A percentile compares a stretch with the other conserved stretches of the same genome.
Evolutionary conservation across 495 filamentous ascomycete genomes (phyloP).

Genomic region (Coniosporium apollinis): DNA sequence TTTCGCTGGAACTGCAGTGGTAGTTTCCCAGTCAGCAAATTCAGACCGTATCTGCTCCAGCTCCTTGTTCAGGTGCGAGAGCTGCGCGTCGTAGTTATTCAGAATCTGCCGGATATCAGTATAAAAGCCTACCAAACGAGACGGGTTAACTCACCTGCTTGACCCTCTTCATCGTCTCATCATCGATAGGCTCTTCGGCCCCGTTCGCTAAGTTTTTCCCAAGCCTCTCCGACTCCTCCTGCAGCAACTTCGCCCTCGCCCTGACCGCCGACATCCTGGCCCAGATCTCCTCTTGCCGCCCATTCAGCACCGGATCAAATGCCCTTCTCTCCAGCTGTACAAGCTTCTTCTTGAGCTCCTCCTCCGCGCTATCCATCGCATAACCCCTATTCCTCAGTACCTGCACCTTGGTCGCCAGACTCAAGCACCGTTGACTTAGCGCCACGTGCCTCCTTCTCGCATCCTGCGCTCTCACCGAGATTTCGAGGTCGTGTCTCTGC

Average conservation of each 20-base stretch:
- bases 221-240: slow-evolving; percentile 57
- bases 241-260: slow-evolving; percentile 61
- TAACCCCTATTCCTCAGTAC: slow-evolving; percentile 83
- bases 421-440: slow-evolving; percentile 63
- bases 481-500: slow-evolving; percentile 64
- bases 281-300: slow-evolving; percentile 89
- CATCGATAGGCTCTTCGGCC: slow-evolving; percentile 42
- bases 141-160: slow-evolving; percentile 51
- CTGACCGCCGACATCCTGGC: slow-evolving; percentile 75
- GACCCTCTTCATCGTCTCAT: slow-evolving; percentile 60
- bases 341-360: slow-evolving; percentile 76
- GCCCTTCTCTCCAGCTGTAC: slow-evolving; percentile 52
- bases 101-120: slow-evolving; percentile 47
- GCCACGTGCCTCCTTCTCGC: slow-evolving; percentile 65
- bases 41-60: slow-evolving; percentile 62
- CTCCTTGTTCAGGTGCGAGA: slow-evolving; percentile 70
- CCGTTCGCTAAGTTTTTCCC: slow-evolving; percentile 29
- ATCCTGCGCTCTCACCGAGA: slow-evolving; percentile 62
- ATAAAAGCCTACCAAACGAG: slow-evolving; percentile 1
- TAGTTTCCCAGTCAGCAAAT: slow-evolving; percentile 62
- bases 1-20: too few species aligned
- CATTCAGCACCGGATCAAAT: slow-evolving; percentile 69
- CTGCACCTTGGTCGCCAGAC: slow-evolving; percentile 81
- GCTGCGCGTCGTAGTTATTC: slow-evolving; percentile 75
- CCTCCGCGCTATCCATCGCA: slow-evolving; percentile 78